phyloP scores from a whole-genome alignment of 2,329 filamentous ascomycete species.

The Polychaeton citri region DNA sequence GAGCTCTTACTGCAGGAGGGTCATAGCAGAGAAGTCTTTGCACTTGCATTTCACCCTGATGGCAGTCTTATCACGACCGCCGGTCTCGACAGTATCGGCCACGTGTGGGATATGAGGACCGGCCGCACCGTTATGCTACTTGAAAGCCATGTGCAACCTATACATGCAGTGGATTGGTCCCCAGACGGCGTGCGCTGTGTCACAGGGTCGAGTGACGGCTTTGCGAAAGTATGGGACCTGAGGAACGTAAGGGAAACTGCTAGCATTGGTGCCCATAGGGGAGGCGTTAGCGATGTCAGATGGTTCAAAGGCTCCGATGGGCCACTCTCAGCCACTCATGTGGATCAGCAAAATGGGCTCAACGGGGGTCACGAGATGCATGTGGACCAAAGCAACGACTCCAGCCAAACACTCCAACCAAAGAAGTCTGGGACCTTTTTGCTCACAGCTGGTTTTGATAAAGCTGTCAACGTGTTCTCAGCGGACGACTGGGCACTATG shows the following conservation, averaged over 20 bases:
- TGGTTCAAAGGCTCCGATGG: slow-evolving; percentile 88
- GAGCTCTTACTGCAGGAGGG: slow-evolving; percentile 86
- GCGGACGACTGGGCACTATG: slow-evolving; percentile 90
- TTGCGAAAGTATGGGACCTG: slow-evolving; percentile 96
- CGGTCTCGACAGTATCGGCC: slow-evolving; percentile 86
- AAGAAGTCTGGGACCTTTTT: slow-evolving; percentile 89
- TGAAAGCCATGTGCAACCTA: slow-evolving; percentile 84
- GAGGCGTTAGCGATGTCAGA: slow-evolving; percentile 79
- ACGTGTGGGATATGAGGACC: slow-evolving; percentile 88
- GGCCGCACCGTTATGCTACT: slow-evolving; percentile 93
- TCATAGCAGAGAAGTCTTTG: slow-evolving; percentile 85
- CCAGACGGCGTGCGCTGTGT: slow-evolving; percentile 82
- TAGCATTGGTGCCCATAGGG: slow-evolving; percentile 79
- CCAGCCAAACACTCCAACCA: slow-evolving; percentile 31
- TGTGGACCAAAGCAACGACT: slow-evolving; percentile 5
- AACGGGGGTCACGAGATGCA: slow-evolving; percentile 8
- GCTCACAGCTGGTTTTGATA: slow-evolving; percentile 82
- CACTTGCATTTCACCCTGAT: slow-evolving; percentile 79
- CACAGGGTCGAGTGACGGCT: slow-evolving; percentile 86
- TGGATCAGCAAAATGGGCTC: slow-evolving; percentile 47
- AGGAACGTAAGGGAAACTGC: slow-evolving; percentile 74
- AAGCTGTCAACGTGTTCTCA: slow-evolving; percentile 88
- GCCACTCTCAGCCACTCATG: slow-evolving; percentile 46
- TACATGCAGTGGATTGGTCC: slow-evolving; percentile 87
- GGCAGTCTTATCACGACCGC: slow-evolving; percentile 82